Conservation (phyloP, 202 grass and related monocot species). For the Panicum virgatum region DNA sequence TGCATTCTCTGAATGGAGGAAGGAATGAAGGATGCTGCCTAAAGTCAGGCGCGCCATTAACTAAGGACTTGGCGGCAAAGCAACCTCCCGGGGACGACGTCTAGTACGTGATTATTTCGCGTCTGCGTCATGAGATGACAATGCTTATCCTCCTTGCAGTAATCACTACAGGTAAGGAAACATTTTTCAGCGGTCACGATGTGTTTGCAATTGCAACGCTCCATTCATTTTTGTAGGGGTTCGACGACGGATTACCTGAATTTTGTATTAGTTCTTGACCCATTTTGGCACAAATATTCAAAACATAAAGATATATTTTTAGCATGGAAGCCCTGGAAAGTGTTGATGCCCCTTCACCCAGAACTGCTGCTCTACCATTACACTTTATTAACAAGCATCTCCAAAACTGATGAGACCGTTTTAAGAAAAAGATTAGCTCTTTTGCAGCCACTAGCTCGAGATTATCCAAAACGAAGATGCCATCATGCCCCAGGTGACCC, state of each 20-base stretch:
- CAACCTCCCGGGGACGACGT: constrained; percentile 4
- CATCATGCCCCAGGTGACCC: not conserved
- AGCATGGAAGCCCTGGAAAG: not conserved
- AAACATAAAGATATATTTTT: no score
- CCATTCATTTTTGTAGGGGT: no score
- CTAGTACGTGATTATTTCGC: constrained; percentile 27
- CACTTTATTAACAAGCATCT: not conserved
- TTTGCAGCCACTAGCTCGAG: not conserved
- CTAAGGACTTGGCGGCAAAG: constrained; percentile 24
- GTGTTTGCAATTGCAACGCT: no score
- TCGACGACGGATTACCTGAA: no score
- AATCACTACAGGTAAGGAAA: constrained; percentile 6
- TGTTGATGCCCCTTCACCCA: not conserved
- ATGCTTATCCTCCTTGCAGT: constrained; percentile 5
- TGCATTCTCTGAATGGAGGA: not conserved
- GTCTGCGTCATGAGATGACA: not conserved
- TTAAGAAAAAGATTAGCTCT: not conserved
- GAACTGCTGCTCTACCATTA: constrained; percentile 1
- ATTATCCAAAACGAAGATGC: constrained; percentile 9
- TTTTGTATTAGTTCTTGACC: no score
- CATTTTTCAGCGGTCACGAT: no score
- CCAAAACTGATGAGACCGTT: not conserved
- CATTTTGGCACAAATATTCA: no score
- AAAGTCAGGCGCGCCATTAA: constrained; percentile 14
- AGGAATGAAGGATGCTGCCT: not conserved